Base-by-base conservation (phyloP, 495 filamentous ascomycete genomes). In the Hypoxylon crocopeplum region DNA sequence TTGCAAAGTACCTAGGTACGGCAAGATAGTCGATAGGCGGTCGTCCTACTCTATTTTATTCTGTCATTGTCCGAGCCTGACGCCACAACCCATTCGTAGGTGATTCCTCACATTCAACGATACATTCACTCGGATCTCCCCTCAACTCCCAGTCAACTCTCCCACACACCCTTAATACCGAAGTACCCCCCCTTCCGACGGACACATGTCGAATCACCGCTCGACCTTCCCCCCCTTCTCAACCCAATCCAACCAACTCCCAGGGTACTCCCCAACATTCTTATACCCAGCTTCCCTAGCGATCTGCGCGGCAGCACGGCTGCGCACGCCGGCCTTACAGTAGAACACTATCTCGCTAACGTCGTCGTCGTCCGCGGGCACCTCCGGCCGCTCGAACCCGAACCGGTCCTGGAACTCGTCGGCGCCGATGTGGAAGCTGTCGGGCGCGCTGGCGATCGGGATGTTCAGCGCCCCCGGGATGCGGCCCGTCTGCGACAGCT, bases 161-260 rank as follows among this genome's bases (percentile, higher is more conserved):
- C 24, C 7, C 34, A 38, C 34, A 38, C 8, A 13, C 4, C 5
- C 13, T 12, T 34, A 34, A 10, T 34, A 34, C 8, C n/a, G 3
- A 13, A 34, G 32, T n/a, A n/a, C n/a, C n/a, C n/a, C n/a, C n/a
- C n/a, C n/a, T n/a, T n/a, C n/a, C n/a, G n/a, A n/a, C n/a, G n/a
- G n/a, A n/a, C n/a, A n/a, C n/a, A n/a, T n/a, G n/a, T n/a, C 42
- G 4, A 17, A 34, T 38, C 36, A 81, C 68, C 73, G 70, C 72
- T 86, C 82, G 10, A 85, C 77, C 73, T 75, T 72, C 0, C 88
- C 90, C 0, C 86, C 87, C 62, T 79, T 88, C 67, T 68, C 79
- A 59, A 77, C 79, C 93, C 93, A 98, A 73, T 97, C 93, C 61
- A 88, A 39, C 92, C 91, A 97, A 75, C 90, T 94, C 6, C 94